phyloP scores from a whole-genome alignment of 331 rosid genomes.

The Stylosanthes scabra region DNA sequence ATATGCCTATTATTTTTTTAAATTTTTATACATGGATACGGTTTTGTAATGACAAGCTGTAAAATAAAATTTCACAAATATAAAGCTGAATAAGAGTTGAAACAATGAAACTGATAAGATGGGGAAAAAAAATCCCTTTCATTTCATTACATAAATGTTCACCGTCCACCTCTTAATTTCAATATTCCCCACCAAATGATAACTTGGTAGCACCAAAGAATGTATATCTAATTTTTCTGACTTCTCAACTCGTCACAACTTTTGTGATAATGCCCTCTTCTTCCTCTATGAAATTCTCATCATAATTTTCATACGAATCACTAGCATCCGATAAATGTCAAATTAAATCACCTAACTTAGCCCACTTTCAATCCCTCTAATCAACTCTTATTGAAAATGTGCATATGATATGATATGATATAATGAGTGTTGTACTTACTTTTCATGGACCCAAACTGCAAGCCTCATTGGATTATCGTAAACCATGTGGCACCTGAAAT shows the following conservation, averaged over 20 bases:
- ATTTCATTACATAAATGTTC: constrained; percentile 35
- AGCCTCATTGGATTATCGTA: no score
- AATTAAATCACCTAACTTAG: not conserved
- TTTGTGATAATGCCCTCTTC: not conserved
- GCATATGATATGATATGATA: constrained; percentile 6
- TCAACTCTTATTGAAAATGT: not conserved
- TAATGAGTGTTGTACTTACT: not conserved
- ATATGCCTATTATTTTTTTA: not conserved
- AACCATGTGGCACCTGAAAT: no score
- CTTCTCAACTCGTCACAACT: not conserved
- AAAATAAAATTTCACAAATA: not conserved
- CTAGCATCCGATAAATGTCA: constrained; percentile 21
- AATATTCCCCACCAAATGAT: constrained; percentile 29
- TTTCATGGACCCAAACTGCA: constrained; percentile 14
- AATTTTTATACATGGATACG: not conserved
- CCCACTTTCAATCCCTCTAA: not conserved
- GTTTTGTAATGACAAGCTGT: constrained; percentile 2
- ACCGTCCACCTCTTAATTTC: constrained; percentile 45
- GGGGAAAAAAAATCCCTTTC: not conserved
- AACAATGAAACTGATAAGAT: no score
- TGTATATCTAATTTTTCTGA: not conserved
- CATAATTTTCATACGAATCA: not conserved
- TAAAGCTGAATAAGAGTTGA: constrained; percentile 26
- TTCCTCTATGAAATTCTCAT: not conserved
- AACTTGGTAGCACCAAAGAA: not conserved